Percentiles rank a stretch among this genome's conserved stretches.
phyloP scores from a whole-genome alignment of 345 rosid species.

The Eucalyptus curtisii region DNA sequence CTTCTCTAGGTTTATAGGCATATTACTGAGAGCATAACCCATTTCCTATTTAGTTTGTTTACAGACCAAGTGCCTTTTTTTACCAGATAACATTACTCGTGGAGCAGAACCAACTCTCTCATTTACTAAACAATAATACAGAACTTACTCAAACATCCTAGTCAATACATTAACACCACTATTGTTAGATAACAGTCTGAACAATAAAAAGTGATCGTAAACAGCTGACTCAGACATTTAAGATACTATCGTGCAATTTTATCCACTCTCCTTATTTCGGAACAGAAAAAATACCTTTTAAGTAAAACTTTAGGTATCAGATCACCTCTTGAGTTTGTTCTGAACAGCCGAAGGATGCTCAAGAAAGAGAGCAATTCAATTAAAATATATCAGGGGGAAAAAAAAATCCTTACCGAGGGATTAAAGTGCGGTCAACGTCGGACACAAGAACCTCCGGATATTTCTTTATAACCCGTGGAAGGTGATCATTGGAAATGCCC shows the following conservation, averaged over 20 bases:
- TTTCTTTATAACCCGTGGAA: constrained; percentile 62
- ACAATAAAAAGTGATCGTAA: background rate
- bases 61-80: background rate
- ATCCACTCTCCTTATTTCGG: background rate
- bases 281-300: background rate
- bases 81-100: background rate
- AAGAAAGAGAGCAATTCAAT: background rate
- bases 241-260: background rate
- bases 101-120: background rate
- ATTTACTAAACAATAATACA: background rate
- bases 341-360: background rate
- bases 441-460: constrained; percentile 79
- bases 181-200: background rate
- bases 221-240: background rate
- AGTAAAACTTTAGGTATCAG: background rate
- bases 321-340: background rate
- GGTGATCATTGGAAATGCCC: constrained; percentile 46
- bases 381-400: background rate
- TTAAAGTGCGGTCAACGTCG: constrained; percentile 39
- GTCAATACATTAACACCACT: background rate
- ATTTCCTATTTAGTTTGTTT: background rate
- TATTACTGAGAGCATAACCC: background rate
- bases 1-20: background rate
- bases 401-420: constrained; percentile 54
- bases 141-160: background rate